Base-by-base conservation (phyloP, 2,329 filamentous ascomycete genomes). In the Chaetomiaceae sp. region DNA sequence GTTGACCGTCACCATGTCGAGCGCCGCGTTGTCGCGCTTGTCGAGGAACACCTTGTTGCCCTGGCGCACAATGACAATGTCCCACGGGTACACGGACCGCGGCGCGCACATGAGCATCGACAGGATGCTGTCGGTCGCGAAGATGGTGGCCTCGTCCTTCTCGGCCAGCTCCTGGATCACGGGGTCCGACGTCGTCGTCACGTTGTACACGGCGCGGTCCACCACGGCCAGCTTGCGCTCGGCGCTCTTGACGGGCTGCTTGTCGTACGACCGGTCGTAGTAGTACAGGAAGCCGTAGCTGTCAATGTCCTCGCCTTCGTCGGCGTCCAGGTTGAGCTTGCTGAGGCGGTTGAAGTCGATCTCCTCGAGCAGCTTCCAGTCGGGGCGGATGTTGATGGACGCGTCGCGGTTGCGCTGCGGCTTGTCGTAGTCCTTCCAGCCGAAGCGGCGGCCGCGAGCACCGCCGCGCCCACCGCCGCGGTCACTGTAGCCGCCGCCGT, bases 71-170 rank as follows among this genome's bases (percentile, higher is more conserved):
- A 99, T 95, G 69, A 99, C 87, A 65, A 99, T 86, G 73, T 99
- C 94, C 94, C 94, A 99, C 39, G 91, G 91, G 79, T 97, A 97
- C 59, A 99, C 89, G 54, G 90, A 96, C 66, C 95, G 89, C 55
- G 94, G 89, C 47, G 94, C 85, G 75, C 94, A 99, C 94, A 99
- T 99, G 66, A 99, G 86, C 91, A 96, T 97, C 62, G 92, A 97
- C 56, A 99, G 83, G 65, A 99, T 91, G 75, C 87, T 96, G 72
- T 96, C 91, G 40, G 94, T 96, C 59, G 94, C 91, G 69, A 97
- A 99, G 67, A 99, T 92, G 63, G 89, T 94, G 43, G 91, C 94
- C 75, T 96, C 91, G 68, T 95, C 85, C 78, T 91, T 95, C 65
- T 97, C 92, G 59, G 94, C 89, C 52, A 97, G 83, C 70, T 97